Evolutionary conservation across 176 grass and related monocot genomes (phyloP), one percentile per base, ranked within the genome.

Genomic region (Coix lacrymajobi): DNA sequence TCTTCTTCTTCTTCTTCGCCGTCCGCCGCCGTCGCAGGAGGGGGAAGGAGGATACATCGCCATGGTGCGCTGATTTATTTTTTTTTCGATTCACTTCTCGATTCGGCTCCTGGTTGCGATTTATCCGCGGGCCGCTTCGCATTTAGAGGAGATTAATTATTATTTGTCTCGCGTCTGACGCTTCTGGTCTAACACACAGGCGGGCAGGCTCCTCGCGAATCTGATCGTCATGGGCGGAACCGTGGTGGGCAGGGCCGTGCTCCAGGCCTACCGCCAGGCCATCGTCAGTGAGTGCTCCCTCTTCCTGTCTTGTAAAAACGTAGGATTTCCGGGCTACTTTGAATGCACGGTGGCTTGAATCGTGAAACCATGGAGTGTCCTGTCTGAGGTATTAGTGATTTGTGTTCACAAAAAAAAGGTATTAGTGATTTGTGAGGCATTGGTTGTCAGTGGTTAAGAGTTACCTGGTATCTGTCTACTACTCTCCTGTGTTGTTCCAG

Each of bases 211-310:
- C 75, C 88, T 94, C 29, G 90, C 92, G 31, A 92, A 97, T 43
- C 82, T 94, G 37, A 44, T 97, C 29, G 81, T 92, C 75, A 69
- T 82, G 71, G 95, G 95, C 71, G 89, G 92, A 48, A 33, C 75
- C 70, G 77, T 97, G 30, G 22, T 97, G 3, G 88, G 92, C 75
- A 92, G 90, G 85, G 92, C 92, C 43, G 20, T 94, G 56, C 28
- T 92, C 26, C 92, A 97, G 91, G 95, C 95, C 0, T 94, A 97
- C 69, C 87, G 87, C 39, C 85, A 92, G 43, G 94, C 94, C 64
- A 57, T 97, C 77, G 84, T 90, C 87, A 97, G 94, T 97, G 60
- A 91, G 87, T 86, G 71, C 45, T 38, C 30, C 3, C 30, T 38
- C 32, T 70, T 51, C 10, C 24, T 19, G 8, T 6, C 19, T 77